Evolutionary conservation across 192 early-diverging fungal genomes (phyloP).

Genomic region (Linnemannia elongata): DNA sequence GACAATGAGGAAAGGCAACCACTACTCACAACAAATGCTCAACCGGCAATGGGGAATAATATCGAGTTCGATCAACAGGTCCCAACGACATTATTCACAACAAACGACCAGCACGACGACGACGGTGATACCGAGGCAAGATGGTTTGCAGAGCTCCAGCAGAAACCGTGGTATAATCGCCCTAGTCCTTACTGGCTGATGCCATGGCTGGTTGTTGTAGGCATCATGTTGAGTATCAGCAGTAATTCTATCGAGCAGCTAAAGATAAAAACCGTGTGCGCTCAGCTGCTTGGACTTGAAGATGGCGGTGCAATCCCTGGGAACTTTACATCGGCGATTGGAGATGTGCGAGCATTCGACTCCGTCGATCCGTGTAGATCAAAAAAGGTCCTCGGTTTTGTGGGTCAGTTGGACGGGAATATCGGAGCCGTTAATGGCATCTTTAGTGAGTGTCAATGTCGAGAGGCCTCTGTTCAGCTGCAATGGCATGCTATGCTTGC

Average conservation of each 20-base stretch:
- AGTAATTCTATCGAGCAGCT: constrained; percentile 3
- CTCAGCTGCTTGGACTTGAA: neutral
- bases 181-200: constrained; percentile 16
- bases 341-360: neutral
- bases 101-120: neutral
- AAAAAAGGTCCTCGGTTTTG: constrained; percentile 10
- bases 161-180: constrained; percentile 8
- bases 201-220: neutral
- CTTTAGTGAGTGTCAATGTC: constrained; percentile 7
- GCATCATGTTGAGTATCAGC: neutral
- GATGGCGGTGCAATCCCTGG: neutral
- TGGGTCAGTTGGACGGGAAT: neutral
- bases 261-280: constrained; percentile 18
- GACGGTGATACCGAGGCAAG: constrained; percentile 12
- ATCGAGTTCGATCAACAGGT: neutral
- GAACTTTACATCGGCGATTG: neutral
- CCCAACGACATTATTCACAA: neutral
- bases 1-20: neutral
- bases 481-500: neutral
- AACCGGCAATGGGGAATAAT: neutral
- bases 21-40: neutral
- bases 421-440: constrained; percentile 6
- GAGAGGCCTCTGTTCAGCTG: neutral
- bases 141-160: constrained; percentile 12
- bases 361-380: neutral